phyloP scores from a whole-genome alignment of 148 eudicot genomes.

The Arbutus unedo region DNA sequence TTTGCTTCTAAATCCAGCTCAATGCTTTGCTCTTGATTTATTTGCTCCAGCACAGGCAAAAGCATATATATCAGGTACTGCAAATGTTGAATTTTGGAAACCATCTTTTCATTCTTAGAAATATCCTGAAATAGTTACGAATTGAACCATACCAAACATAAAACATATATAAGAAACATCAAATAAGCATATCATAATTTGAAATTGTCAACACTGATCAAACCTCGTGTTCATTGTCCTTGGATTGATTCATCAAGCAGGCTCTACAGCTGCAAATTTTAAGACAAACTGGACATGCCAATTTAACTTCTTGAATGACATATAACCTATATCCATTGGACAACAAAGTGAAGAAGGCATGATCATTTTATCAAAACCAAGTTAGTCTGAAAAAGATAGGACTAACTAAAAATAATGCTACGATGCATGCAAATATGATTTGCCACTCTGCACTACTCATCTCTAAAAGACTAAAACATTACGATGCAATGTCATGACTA shows the following conservation, averaged over 20 bases:
- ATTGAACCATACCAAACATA: not conserved
- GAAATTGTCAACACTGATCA: not conserved
- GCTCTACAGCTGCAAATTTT: slow-evolving; percentile 68
- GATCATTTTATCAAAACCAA: not conserved
- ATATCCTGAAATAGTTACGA: slow-evolving; percentile 35
- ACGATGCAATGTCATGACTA: not conserved
- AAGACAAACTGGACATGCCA: slow-evolving; percentile 69
- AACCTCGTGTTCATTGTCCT: slow-evolving; percentile 51
- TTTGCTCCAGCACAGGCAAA: slow-evolving; percentile 64
- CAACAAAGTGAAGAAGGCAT: not conserved
- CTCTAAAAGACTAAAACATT: not conserved
- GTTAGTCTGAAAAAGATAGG: not conserved
- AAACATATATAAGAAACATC: not conserved
- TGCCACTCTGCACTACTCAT: not conserved
- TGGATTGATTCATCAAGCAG: slow-evolving; percentile 42
- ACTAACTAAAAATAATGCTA: not conserved
- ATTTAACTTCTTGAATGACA: slow-evolving; percentile 51
- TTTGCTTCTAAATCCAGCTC: slow-evolving; percentile 74
- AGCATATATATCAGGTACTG: slow-evolving; percentile 64
- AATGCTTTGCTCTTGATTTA: slow-evolving; percentile 49
- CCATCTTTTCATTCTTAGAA: slow-evolving; percentile 27
- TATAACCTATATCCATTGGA: slow-evolving; percentile 37
- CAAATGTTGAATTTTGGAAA: slow-evolving; percentile 45
- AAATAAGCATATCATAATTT: not conserved
- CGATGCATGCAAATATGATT: not conserved